Percentiles rank a stretch among this genome's conserved stretches.
Conservation (phyloP, 1,284 basidiomycete species). For the Paramarasmius palmivorus region DNA sequence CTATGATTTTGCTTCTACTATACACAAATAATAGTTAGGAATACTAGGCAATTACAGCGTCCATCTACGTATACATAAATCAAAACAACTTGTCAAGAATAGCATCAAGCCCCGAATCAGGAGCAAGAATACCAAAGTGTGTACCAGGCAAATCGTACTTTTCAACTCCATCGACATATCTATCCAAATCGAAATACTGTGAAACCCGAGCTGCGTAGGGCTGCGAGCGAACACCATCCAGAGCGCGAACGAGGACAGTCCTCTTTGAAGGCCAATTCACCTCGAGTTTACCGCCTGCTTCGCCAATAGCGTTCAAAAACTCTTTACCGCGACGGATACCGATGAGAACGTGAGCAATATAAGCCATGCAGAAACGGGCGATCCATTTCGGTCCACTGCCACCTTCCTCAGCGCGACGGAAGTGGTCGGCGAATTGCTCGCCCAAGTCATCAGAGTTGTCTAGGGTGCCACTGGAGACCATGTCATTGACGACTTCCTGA, state of each 20-base stretch:
- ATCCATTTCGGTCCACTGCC: slow-evolving; percentile 3
- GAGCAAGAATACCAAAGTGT: slow-evolving; percentile 1
- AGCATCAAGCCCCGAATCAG: not conserved
- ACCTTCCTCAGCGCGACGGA: not conserved
- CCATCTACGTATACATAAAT: not conserved
- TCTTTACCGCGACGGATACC: not conserved
- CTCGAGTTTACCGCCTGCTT: not conserved
- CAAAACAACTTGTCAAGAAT: not conserved
- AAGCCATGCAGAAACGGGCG: slow-evolving; percentile 2
- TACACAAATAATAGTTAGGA: too few relatives aligned
- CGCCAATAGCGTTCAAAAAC: not conserved
- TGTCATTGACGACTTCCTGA: not conserved
- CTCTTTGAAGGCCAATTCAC: not conserved
- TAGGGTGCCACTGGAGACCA: not conserved
- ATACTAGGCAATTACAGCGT: too few relatives aligned
- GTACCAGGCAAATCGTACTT: slow-evolving; percentile 2
- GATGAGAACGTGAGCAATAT: not conserved
- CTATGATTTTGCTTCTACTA: too few relatives aligned
- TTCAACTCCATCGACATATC: not conserved
- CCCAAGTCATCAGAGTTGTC: not conserved
- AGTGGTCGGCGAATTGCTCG: not conserved
- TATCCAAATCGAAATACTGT: not conserved
- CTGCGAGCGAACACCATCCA: not conserved
- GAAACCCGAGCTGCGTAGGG: not conserved
- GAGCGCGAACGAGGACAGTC: not conserved